phyloP scores from a whole-genome alignment of 371 early-diverging fungal genomes.

The Lichtheimia corymbifera region DNA sequence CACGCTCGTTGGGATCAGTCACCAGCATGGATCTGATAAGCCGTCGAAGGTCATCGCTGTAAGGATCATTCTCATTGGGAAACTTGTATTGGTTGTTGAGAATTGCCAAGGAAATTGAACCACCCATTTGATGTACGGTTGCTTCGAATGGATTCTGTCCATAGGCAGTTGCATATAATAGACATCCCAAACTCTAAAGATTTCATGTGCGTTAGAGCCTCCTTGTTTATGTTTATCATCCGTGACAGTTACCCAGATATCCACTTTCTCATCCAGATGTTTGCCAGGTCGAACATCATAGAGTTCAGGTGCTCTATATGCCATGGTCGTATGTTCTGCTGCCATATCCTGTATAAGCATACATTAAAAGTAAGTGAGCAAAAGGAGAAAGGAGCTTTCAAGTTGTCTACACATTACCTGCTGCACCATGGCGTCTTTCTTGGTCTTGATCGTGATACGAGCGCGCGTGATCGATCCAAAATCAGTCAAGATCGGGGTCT shows the following conservation, averaged over 20 bases:
- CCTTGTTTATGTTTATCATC: not conserved
- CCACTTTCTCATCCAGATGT: constrained; percentile 69
- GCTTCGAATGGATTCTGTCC: constrained; percentile 73
- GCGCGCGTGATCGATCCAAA: constrained; percentile 70
- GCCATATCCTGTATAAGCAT: constrained; percentile 18
- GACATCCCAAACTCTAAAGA: constrained; percentile 62
- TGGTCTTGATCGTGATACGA: constrained; percentile 52
- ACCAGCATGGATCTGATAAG: constrained; percentile 63
- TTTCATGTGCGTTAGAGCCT: too few species aligned
- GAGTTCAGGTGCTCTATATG: constrained; percentile 78
- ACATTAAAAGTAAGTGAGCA: too few species aligned
- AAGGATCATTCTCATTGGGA: constrained; percentile 46
- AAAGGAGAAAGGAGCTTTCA: not conserved
- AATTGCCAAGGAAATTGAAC: constrained; percentile 71
- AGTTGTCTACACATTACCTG: constrained; percentile 30
- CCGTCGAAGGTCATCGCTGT: constrained; percentile 60
- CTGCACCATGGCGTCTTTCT: constrained; percentile 64
- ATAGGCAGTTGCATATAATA: constrained; percentile 72
- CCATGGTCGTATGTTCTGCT: constrained; percentile 69
- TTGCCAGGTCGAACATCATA: constrained; percentile 72
- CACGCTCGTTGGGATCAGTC: constrained; percentile 64
- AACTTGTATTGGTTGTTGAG: constrained; percentile 60
- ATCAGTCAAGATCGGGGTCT: constrained; percentile 71
- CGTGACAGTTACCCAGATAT: constrained; percentile 62
- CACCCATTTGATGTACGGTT: constrained; percentile 66